These are phyloP conservation scores for Phascolomyces articulosus DNA, from an alignment of 371 early-diverging fungal species.

Conservation along the genomic window DNA sequence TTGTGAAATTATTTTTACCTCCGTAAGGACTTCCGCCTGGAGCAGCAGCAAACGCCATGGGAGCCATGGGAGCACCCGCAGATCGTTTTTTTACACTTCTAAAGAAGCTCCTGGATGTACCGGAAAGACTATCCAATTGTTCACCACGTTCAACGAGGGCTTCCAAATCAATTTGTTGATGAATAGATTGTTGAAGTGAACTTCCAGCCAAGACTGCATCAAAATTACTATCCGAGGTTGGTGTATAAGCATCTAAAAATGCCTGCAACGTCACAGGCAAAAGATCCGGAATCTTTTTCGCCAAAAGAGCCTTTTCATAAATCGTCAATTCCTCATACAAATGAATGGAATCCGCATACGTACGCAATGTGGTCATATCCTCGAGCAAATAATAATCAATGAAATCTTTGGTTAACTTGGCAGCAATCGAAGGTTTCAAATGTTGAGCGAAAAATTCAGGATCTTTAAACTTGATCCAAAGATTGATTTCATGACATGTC, in stretches of 20 bases:
- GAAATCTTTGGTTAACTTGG: constrained; percentile 54
- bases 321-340: constrained; percentile 34
- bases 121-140: too few relatives aligned
- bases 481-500: constrained; percentile 57
- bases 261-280: constrained; percentile 28
- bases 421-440: constrained; percentile 48
- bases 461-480: constrained; percentile 62
- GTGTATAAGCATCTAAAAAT: constrained; percentile 30
- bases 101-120: too few relatives aligned
- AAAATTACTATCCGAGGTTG: constrained; percentile 17
- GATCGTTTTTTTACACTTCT: too few relatives aligned
- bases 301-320: constrained; percentile 53
- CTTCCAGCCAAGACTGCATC: constrained; percentile 24
- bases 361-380: constrained; percentile 22
- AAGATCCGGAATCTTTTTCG: constrained; percentile 34
- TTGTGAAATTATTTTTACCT: too few relatives aligned
- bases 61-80: too few relatives aligned
- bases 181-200: constrained; percentile 10
- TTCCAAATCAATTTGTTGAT: too few relatives aligned
- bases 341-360: constrained; percentile 32
- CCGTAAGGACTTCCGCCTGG: too few relatives aligned
- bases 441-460: constrained; percentile 40
- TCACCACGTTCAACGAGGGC: too few relatives aligned
- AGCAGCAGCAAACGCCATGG: too few relatives aligned
- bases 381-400: constrained; percentile 56